Evolutionary conservation across 345 rosid species (phyloP).

Genomic region (Rhodamnia argentea): DNA sequence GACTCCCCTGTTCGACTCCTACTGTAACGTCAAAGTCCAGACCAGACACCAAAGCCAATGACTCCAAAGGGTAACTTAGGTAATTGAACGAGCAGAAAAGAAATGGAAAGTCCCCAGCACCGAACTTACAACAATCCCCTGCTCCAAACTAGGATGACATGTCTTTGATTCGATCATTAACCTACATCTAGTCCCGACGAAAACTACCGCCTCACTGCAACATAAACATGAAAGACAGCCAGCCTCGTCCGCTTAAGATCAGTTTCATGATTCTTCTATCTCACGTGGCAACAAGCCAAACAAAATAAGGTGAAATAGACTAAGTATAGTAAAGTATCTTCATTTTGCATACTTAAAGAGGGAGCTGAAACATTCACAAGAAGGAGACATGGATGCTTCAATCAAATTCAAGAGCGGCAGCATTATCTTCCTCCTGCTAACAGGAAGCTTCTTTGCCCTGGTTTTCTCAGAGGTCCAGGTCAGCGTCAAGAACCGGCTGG

Average conservation of each 20-base stretch:
- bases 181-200: not conserved
- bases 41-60: not conserved
- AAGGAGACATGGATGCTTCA: no score
- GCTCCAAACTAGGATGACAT: not conserved
- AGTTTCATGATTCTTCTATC: not conserved
- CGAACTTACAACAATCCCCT: not conserved
- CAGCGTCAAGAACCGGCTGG: constrained; percentile 31
- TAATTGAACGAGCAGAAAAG: no score
- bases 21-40: not conserved
- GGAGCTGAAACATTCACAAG: no score
- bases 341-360: no score
- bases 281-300: not conserved
- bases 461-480: constrained; percentile 18
- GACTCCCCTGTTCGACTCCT: not conserved
- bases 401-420: not conserved
- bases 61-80: not conserved
- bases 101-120: no score
- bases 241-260: not conserved
- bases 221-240: not conserved
- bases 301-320: no score
- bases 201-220: not conserved
- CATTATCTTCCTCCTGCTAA: constrained; percentile 1
- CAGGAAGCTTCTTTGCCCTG: not conserved
- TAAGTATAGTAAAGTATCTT: no score
- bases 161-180: not conserved